Base-by-base conservation (phyloP, 2,329 filamentous ascomycete species). In the Xylaria sp. region DNA sequence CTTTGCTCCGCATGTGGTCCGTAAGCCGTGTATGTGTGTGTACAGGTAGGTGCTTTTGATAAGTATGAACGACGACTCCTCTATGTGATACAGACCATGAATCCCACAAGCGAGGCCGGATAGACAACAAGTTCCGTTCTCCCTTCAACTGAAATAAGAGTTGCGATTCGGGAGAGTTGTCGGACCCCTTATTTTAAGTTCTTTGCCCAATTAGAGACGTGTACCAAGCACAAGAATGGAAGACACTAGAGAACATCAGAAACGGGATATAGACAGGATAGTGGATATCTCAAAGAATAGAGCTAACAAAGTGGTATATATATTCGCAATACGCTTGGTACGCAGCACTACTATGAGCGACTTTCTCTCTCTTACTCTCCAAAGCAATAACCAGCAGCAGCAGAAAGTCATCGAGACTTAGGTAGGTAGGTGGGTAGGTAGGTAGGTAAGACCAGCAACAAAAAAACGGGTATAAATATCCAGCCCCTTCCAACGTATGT, bases 401-500 rank as follows among this genome's bases (percentile, higher is more conserved):
- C 5, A 62, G 10, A 38, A 40, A 62, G 64, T 33, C 64, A 36
- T 61, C 59, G 33, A 61, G 59, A 61, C 46, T 46, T 11, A 46
- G 7, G 33, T 33, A 33, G 7, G 7, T 33, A 7, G 31, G 31
- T 33, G 7, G 31, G 31, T 33, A 33, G 31, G 31, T 33, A 33
- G 31, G 31, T 33, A 2, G 31, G 9, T 36, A 0, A 42, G 10
- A 23, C 26, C 38, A 57, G 40, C 20, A 42, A 28, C 31, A n/a
- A 33, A 51, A 53, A 61, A 61, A 49, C 38, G 59, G 59, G 59
- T 61, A 61, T 61, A 61, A 36, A 61, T 20, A 40, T 61, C 48
- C 59, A 53, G 48, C 46, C 59, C 31, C 20, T 17, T 38, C 51
- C n/a, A 23, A 38, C 51, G 49, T 31, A 31, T 53, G 33, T 38